Conservation (phyloP, 768 basidiomycete genomes). For the Termitomyces sp. region DNA sequence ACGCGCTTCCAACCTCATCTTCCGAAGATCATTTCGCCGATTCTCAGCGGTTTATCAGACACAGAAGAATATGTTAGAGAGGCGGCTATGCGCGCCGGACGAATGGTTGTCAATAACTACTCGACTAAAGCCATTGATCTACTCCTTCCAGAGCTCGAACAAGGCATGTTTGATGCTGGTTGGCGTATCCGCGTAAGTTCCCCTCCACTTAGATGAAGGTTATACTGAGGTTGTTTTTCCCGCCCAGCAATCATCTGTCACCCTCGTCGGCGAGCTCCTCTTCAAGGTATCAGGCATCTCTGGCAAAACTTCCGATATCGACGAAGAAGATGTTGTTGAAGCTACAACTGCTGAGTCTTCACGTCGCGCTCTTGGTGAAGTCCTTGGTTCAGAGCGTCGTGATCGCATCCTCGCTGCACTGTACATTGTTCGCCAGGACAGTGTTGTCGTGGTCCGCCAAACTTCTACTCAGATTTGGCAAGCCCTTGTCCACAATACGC, state of each 20-base stretch:
- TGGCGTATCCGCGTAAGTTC: slow-evolving; percentile 89
- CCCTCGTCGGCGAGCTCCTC: slow-evolving; percentile 90
- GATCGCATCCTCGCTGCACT: slow-evolving; percentile 89
- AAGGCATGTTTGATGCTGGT: slow-evolving; percentile 89
- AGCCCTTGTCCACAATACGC: slow-evolving; percentile 92
- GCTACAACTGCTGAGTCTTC: slow-evolving; percentile 72
- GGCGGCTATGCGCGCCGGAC: slow-evolving; percentile 96
- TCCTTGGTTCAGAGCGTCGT: slow-evolving; percentile 83
- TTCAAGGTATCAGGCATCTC: slow-evolving; percentile 98
- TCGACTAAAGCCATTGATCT: slow-evolving; percentile 89
- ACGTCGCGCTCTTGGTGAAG: slow-evolving; percentile 80
- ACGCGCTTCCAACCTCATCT: slow-evolving; percentile 95
- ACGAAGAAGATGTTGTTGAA: slow-evolving; percentile 71
- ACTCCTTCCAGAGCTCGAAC: slow-evolving; percentile 89
- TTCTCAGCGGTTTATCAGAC: slow-evolving; percentile 88
- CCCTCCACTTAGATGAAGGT: neutral
- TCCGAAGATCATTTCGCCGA: slow-evolving; percentile 90
- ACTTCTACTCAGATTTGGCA: slow-evolving; percentile 98
- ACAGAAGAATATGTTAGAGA: slow-evolving; percentile 94
- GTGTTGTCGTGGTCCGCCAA: slow-evolving; percentile 84
- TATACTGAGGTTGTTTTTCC: slow-evolving; percentile 7
- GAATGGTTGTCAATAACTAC: slow-evolving; percentile 97
- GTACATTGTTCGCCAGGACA: slow-evolving; percentile 92
- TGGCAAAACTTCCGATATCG: slow-evolving; percentile 75
- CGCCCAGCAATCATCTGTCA: slow-evolving; percentile 86